These are phyloP conservation scores for Monoraphidium neglectum DNA, from an alignment of 139 green algal genomes.

Conservation along the genomic window DNA sequence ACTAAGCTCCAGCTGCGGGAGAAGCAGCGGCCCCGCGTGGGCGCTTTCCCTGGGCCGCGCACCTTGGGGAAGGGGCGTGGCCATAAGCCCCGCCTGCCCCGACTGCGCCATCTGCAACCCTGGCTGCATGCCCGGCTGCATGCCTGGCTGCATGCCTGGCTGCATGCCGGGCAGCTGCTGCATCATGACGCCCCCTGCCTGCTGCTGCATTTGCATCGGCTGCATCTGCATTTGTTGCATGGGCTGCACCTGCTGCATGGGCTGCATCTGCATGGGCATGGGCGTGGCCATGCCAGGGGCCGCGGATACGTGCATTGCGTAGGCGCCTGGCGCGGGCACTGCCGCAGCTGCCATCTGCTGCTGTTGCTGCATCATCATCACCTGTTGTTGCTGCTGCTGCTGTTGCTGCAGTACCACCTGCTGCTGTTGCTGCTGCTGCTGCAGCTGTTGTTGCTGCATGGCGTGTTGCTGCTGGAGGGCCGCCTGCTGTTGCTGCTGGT, in stretches of 20 bases:
- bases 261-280: neutral
- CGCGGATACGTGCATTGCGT: too few species aligned
- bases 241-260: neutral
- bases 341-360: neutral
- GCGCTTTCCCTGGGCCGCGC: too few species aligned
- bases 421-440: neutral
- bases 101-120: too few species aligned
- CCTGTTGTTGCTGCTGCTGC: neutral
- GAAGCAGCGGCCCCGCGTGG: too few species aligned
- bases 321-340: neutral
- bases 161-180: slow-evolving; percentile 1
- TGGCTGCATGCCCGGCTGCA: too few species aligned
- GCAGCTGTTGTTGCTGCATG: too few species aligned
- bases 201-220: neutral
- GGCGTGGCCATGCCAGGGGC: too few species aligned
- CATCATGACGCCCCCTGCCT: neutral
- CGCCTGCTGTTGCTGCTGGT: neutral
- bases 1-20: too few species aligned
- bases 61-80: too few species aligned
- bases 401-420: neutral
- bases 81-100: too few species aligned
- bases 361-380: neutral
- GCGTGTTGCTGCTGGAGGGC: too few species aligned
- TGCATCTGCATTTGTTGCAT: neutral
- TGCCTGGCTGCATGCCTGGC: neutral